phyloP scores from a whole-genome alignment of 331 rosid species.

The Erythrophleum ivorense region DNA sequence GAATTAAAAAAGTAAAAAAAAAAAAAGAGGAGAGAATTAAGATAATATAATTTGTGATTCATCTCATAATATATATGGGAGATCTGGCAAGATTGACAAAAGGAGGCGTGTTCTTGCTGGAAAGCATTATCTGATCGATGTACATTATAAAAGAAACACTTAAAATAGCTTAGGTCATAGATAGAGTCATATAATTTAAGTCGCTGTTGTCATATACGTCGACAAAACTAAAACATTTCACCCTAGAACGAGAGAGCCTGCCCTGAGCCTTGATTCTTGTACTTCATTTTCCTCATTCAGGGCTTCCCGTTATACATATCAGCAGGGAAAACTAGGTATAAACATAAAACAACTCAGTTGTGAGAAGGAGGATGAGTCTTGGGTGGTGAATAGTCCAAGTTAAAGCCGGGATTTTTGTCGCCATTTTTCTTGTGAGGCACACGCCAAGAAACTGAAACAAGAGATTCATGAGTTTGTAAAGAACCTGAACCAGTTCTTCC shows the following conservation, averaged over 20 bases:
- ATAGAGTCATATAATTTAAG: conserved; percentile 18
- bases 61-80: not conserved
- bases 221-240: conserved; percentile 23
- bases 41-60: conserved; percentile 15
- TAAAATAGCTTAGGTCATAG: conserved; percentile 11
- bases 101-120: conserved; percentile 26
- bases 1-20: not conserved
- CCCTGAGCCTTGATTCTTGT: not conserved
- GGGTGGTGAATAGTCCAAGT: conserved; percentile 68
- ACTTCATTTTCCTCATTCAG: not conserved
- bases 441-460: conserved; percentile 51
- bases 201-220: conserved; percentile 27
- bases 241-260: conserved; percentile 3
- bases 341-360: conserved; percentile 42
- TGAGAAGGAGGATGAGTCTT: conserved; percentile 75
- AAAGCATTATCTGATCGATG: conserved; percentile 36
- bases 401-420: conserved; percentile 57
- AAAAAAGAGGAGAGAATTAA: not conserved
- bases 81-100: conserved; percentile 9
- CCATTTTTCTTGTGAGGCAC: conserved; percentile 54
- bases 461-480: conserved; percentile 22
- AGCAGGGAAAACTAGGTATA: not conserved
- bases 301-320: conserved; percentile 11
- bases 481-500: conserved; percentile 13
- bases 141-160: conserved; percentile 29